These are phyloP conservation scores for Helianthus annuus DNA, from an alignment of 129 eudicot genomes.

Conservation along the genomic window HanXRQr2.0-SUNRISE NC_035439.2:23263265-23263764, in stretches of 20 bases:
- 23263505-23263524: conserved; percentile 69
- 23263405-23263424: no score
- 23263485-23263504: conserved; percentile 63
- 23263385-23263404: no score
- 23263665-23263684: conserved; percentile 54
- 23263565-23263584: conserved; percentile 42
- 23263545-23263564: conserved; percentile 72
- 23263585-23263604: background rate
- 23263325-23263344: no score
- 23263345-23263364: no score
- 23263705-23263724: no score
- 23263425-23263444: no score
- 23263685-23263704: conserved; percentile 67
- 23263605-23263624: background rate
- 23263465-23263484: conserved; percentile 73
- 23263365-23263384: no score
- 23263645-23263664: conserved; percentile 38
- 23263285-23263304: no score
- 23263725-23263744: no score
- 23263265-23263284: no score
- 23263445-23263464: background rate
- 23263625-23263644: background rate
- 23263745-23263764: no score
- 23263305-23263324: no score
- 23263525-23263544: conserved; percentile 87